phyloP scores from a whole-genome alignment of 2,329 filamentous ascomycete genomes.

The Colletotrichum kahawae region DNA sequence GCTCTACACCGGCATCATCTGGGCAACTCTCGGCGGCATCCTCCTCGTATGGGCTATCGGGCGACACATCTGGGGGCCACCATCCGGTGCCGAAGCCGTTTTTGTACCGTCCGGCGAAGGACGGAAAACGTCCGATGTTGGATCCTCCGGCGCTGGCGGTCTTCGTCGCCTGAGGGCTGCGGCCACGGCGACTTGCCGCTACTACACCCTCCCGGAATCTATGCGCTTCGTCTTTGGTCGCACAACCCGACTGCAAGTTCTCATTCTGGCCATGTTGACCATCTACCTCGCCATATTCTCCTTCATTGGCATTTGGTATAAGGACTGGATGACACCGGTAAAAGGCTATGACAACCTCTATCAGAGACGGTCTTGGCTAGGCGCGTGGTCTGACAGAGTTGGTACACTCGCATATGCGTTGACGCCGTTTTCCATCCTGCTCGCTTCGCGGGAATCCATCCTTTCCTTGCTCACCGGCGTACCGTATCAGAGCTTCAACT shows the following conservation, averaged over 20 bases:
- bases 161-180: not conserved
- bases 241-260: slow-evolving; percentile 71
- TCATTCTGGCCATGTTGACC: slow-evolving; percentile 61
- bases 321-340: slow-evolving; percentile 73
- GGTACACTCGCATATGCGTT: slow-evolving; percentile 76
- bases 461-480: slow-evolving; percentile 74
- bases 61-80: slow-evolving; percentile 21
- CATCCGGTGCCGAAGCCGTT: not conserved
- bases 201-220: slow-evolving; percentile 66
- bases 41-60: slow-evolving; percentile 47
- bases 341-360: slow-evolving; percentile 57
- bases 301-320: slow-evolving; percentile 72
- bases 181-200: not conserved
- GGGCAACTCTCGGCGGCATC: slow-evolving; percentile 49
- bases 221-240: slow-evolving; percentile 65
- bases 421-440: slow-evolving; percentile 71
- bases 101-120: no score
- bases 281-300: slow-evolving; percentile 71
- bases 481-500: slow-evolving; percentile 79
- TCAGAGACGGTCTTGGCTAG: slow-evolving; percentile 70
- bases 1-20: slow-evolving; percentile 56
- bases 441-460: slow-evolving; percentile 73
- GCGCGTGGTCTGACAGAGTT: slow-evolving; percentile 71
- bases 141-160: slow-evolving; percentile 6
- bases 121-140: not conserved